These are phyloP conservation scores for Coprinopsis cinerea DNA, from an alignment of 768 basidiomycete genomes.

Conservation along the genomic window DNA sequence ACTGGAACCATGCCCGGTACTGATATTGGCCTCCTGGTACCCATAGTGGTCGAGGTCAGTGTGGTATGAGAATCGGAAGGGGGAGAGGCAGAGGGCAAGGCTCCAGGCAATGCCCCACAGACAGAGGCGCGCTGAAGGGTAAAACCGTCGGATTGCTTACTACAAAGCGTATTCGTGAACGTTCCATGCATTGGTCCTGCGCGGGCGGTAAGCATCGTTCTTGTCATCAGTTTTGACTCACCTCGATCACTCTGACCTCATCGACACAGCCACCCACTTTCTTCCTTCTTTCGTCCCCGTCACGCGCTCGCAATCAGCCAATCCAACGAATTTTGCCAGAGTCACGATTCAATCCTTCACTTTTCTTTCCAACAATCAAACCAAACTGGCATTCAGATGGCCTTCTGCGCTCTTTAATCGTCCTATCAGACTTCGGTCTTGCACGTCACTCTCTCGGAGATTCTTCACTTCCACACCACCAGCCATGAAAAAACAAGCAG, in stretches of 20 bases:
- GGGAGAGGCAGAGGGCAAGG: neutral
- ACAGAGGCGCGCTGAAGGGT: no score
- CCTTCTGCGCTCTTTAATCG: neutral
- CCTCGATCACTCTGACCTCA: neutral
- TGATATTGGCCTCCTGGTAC: no score
- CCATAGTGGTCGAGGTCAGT: neutral
- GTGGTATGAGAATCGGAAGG: neutral
- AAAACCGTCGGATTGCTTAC: neutral
- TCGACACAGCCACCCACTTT: no score
- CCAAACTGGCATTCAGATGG: conserved; percentile 5
- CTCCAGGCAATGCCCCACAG: neutral
- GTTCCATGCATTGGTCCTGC: no score
- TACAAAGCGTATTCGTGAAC: neutral
- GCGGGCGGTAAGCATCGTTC: no score
- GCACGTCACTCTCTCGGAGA: neutral
- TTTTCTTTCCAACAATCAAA: neutral
- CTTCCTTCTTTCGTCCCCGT: no score
- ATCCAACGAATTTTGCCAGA: neutral
- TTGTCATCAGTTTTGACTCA: no score
- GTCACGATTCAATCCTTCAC: neutral
- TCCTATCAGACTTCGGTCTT: neutral
- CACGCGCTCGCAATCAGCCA: no score
- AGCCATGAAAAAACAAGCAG: neutral
- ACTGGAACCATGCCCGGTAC: no score
- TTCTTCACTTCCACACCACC: neutral